phyloP scores from a whole-genome alignment of 495 filamentous ascomycete species.

The Chaetomium tenue region DNA sequence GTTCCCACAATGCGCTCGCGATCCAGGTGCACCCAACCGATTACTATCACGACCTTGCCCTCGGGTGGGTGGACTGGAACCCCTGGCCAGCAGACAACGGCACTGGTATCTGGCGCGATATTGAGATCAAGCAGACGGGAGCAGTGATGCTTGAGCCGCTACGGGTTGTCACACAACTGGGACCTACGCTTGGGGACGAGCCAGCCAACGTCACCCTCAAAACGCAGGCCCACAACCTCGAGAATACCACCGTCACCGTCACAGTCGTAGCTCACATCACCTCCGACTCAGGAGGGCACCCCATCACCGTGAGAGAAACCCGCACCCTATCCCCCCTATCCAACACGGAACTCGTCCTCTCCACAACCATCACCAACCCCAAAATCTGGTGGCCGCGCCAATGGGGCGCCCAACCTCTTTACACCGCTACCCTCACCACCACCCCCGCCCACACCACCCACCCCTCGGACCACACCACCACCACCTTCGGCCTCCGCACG shows the following conservation, averaged over 20 bases:
- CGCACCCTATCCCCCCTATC: conserved; percentile 43
- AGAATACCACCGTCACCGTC: conserved; percentile 38
- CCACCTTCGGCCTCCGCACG: conserved; percentile 56
- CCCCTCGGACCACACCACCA: conserved; percentile 45
- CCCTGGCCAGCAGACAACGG: conserved; percentile 58
- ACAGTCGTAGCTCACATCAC: conserved; percentile 42
- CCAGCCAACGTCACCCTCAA: conserved; percentile 48
- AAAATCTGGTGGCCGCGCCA: conserved; percentile 52
- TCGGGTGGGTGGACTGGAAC: conserved; percentile 67
- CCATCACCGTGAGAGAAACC: conserved; percentile 29
- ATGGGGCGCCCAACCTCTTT: conserved; percentile 51
- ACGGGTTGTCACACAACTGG: conserved; percentile 49
- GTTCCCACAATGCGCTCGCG: conserved; percentile 49
- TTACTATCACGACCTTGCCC: conserved; percentile 57
- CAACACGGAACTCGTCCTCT: conserved; percentile 41
- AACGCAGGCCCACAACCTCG: conserved; percentile 51
- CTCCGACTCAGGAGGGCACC: conserved; percentile 26
- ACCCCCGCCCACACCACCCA: conserved; percentile 35
- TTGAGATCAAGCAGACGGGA: conserved; percentile 59
- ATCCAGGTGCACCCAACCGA: conserved; percentile 57
- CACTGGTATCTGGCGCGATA: conserved; percentile 61
- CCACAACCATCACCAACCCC: conserved; percentile 38
- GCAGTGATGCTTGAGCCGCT: conserved; percentile 51
- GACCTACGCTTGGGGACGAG: conserved; percentile 25
- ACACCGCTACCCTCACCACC: conserved; percentile 39